Base-by-base conservation (phyloP, 805 yeast species). In the Diddensiella santjacobensis region DNA sequence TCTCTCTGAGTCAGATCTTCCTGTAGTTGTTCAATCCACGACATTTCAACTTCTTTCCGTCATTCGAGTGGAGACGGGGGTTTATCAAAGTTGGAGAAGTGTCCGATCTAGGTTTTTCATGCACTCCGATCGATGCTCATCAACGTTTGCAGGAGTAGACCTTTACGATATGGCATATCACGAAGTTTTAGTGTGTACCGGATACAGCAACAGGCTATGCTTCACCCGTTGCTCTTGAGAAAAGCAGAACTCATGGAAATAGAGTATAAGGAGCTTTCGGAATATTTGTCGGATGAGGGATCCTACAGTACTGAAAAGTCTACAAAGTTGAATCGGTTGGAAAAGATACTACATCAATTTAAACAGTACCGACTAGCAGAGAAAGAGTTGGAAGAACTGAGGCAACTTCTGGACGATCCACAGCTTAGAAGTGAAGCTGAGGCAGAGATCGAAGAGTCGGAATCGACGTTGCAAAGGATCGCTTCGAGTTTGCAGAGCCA, bases 401-500 rank as follows among this genome's bases (percentile, higher is more conserved):
- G 69, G 45, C 72, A 61, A 29, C 61, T 82, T 45, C 53, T 72
- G 13, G 60, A 58, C 1, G 87, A 83, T 54, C 71, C 71, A 6
- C 64, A 70, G 2, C 63, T 83, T 33, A 69, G 67, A 33, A 71
- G 68, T 3, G 90, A 84, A 11, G 96, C 95, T 0, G 62, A 71
- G 38, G 52, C 52, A 3, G 97, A 90, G 59, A 58, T 87, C 3
- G 70, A 68, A 1, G 59, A 65, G 0, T 55, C 76, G 0, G 51
- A 67, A 1, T 84, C 84, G 0, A 61, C 64, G 10, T 63, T 87
- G 6, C 62, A 64, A 2, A 55, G 63, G 6, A 60, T 76, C 1
- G 70, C 80, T 0, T 61, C 66, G 1, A 65, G 68, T 26, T 79
- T 83, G 50, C 60, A 73, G 3, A 72, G 75, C 37, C 49, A 53